phyloP scores from a whole-genome alignment of 306 rosid species.

The Quercus wislizeni region DNA sequence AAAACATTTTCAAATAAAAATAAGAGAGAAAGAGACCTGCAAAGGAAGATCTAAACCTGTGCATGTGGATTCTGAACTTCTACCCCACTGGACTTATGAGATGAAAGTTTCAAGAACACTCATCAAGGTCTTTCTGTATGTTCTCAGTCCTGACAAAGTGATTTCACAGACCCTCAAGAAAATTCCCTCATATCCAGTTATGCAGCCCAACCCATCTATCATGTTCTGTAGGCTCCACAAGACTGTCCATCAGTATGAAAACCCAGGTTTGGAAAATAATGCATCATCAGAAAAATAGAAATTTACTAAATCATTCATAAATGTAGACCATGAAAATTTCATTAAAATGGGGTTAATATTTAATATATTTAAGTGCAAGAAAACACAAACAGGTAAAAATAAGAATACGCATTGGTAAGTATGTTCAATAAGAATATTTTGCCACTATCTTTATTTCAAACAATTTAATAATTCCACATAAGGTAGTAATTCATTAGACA shows the following conservation, averaged over 20 bases:
- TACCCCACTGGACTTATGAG: constrained; percentile 85
- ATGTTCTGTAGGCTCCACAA: constrained; percentile 62
- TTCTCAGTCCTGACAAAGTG: constrained; percentile 85
- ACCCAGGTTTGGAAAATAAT: constrained; percentile 11
- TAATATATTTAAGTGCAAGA: constrained; percentile 3
- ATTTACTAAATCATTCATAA: not conserved
- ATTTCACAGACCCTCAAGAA: constrained; percentile 89
- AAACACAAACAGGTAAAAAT: not conserved
- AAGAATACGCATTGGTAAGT: not conserved
- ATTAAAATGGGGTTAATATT: not conserved
- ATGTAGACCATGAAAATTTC: constrained; percentile 9
- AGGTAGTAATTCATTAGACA: constrained; percentile 32
- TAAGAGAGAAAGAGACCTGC: no score
- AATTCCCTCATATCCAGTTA: constrained; percentile 89
- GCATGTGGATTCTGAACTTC: constrained; percentile 98
- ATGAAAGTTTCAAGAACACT: constrained; percentile 96
- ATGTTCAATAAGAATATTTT: not conserved
- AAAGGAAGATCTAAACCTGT: constrained; percentile 51
- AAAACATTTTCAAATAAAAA: no score
- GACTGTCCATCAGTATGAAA: constrained; percentile 26
- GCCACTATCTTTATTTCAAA: not conserved
- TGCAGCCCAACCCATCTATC: constrained; percentile 88
- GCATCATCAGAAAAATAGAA: constrained; percentile 15
- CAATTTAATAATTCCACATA: not conserved
- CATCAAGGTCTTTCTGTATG: constrained; percentile 85